A percentile compares a stretch with the other conserved stretches of the same genome.
phyloP scores from a whole-genome alignment of 139 green algal genomes.

The Tetraselmis striata region DNA sequence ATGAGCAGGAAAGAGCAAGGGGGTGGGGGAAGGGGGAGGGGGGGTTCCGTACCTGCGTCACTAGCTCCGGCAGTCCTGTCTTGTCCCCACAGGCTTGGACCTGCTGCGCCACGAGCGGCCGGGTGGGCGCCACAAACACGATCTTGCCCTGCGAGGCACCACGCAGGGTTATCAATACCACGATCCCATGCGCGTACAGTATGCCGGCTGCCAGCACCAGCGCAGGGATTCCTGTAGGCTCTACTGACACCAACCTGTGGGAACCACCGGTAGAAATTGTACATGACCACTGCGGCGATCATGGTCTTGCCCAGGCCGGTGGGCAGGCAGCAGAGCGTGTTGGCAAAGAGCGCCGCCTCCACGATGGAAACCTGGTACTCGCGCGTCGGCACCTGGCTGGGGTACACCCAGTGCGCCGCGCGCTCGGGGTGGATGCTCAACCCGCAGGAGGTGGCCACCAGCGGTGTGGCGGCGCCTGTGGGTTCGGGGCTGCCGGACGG shows the following conservation, averaged over 20 bases:
- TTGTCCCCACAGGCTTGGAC: constrained; percentile 65
- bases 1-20: no score
- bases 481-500: background rate
- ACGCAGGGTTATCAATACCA: no score
- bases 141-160: constrained; percentile 70
- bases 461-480: background rate
- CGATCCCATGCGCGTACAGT: no score
- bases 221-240: no score
- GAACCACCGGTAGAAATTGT: constrained; percentile 93
- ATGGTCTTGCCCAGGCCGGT: constrained; percentile 96
- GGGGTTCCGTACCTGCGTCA: background rate
- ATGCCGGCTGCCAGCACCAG: no score
- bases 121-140: constrained; percentile 88
- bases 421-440: background rate
- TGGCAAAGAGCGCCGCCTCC: constrained; percentile 66
- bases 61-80: constrained; percentile 63
- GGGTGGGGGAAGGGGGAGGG: no score
- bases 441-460: background rate
- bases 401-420: constrained; percentile 64
- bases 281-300: constrained; percentile 89
- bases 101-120: constrained; percentile 90
- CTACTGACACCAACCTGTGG: no score
- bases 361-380: constrained; percentile 69
- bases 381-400: constrained; percentile 39
- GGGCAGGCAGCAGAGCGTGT: constrained; percentile 91